phyloP scores from a whole-genome alignment of 805 yeast species.

The Metschnikowia similis region DNA sequence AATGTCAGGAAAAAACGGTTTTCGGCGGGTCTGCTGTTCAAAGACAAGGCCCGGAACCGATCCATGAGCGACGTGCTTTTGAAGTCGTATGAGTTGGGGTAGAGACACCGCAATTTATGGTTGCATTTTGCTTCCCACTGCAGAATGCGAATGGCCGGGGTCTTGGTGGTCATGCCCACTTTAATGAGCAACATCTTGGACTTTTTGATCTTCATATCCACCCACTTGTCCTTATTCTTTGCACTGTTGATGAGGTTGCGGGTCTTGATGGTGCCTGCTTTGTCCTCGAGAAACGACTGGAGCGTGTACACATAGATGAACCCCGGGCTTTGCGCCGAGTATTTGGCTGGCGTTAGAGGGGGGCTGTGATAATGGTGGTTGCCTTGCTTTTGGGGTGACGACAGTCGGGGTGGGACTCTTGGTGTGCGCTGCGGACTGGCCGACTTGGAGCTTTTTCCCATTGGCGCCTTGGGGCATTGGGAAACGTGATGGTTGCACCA shows the following conservation, averaged over 20 bases:
- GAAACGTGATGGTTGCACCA: conserved; percentile 14
- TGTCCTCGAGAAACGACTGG: conserved; percentile 29
- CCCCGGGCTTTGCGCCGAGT: conserved; percentile 24
- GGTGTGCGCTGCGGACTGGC: not conserved
- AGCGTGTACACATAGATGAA: conserved; percentile 50
- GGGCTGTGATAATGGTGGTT: not conserved
- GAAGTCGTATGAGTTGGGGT: conserved; percentile 24
- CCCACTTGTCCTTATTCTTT: conserved; percentile 23
- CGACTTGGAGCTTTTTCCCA: not conserved
- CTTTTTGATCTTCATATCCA: conserved; percentile 32
- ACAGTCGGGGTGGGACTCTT: not conserved
- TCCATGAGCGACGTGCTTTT: conserved; percentile 7
- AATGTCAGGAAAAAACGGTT: conserved; percentile 14
- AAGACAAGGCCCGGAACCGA: conserved; percentile 7
- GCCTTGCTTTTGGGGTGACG: not conserved
- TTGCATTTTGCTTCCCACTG: conserved; percentile 55
- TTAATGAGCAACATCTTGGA: conserved; percentile 42
- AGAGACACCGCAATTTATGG: conserved; percentile 39
- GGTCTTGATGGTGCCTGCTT: conserved; percentile 37
- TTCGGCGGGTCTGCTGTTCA: conserved; percentile 1
- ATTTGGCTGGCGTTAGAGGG: not conserved
- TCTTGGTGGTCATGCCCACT: conserved; percentile 51
- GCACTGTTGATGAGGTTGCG: conserved; percentile 21
- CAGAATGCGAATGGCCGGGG: conserved; percentile 36
- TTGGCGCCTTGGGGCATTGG: not conserved